A percentile compares a stretch with the other conserved stretches of the same genome.
phyloP scores from a whole-genome alignment of 352 stramenopile genomes.

The Pythium aristosporum region DNA sequence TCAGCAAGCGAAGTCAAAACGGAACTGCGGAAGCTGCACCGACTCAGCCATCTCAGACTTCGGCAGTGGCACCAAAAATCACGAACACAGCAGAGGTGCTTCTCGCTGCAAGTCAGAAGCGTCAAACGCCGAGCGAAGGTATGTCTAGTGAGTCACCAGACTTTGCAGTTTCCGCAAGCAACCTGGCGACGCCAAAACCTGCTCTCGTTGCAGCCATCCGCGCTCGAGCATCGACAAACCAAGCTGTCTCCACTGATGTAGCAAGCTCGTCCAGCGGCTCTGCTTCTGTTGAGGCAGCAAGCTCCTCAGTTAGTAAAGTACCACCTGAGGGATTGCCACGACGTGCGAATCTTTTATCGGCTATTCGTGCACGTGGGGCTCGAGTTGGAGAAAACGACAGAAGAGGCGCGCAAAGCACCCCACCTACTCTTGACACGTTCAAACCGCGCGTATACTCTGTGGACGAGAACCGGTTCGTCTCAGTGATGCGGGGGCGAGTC shows the following conservation, averaged over 20 bases:
- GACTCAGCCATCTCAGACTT: neutral
- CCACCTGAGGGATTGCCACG: neutral
- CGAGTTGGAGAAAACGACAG: neutral
- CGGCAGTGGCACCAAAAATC: neutral
- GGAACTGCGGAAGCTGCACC: neutral
- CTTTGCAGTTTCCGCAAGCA: too few species aligned
- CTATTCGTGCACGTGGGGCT: slow-evolving; percentile 7
- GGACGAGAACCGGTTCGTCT: slow-evolving; percentile 53
- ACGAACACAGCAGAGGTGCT: neutral
- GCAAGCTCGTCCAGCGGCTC: neutral
- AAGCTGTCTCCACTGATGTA: neutral
- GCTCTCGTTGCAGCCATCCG: slow-evolving; percentile 17
- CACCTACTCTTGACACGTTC: slow-evolving; percentile 18
- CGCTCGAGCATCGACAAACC: neutral
- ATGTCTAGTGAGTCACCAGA: too few species aligned
- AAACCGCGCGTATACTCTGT: slow-evolving; percentile 48
- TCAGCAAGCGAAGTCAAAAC: slow-evolving; percentile 13
- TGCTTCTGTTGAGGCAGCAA: neutral
- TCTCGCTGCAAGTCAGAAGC: slow-evolving; percentile 5
- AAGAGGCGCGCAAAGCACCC: neutral
- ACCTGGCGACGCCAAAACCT: neutral
- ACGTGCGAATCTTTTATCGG: slow-evolving; percentile 14
- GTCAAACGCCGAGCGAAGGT: neutral
- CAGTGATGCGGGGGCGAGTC: slow-evolving; percentile 44
- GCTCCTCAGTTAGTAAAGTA: neutral